These are phyloP conservation scores for Eucalyptus cloeziana DNA, from an alignment of 345 rosid genomes.

Conservation along the genomic window DNA sequence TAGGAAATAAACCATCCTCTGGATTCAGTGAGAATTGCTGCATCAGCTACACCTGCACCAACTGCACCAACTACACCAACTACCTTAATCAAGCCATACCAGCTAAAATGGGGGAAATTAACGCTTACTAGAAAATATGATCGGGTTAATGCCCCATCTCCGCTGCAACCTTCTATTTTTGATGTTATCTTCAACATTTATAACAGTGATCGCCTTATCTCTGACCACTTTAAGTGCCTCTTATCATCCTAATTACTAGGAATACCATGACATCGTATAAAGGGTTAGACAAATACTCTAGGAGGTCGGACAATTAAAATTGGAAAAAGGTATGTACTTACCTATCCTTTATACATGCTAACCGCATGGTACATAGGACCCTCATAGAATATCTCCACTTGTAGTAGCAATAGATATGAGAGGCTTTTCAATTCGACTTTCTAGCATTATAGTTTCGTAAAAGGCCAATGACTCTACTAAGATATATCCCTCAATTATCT, in stretches of 20 bases:
- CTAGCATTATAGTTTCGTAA: not conserved
- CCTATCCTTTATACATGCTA: not conserved
- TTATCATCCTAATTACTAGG: not conserved
- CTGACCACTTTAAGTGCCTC: not conserved
- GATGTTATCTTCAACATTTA: no score
- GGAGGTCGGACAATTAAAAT: not conserved
- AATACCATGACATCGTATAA: not conserved
- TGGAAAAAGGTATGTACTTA: not conserved
- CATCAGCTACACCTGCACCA: no score
- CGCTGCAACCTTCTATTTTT: no score
- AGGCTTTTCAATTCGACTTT: not conserved
- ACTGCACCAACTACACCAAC: no score
- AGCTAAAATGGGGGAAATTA: no score
- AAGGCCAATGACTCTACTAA: not conserved
- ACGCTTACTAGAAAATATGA: no score
- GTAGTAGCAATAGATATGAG: not conserved
- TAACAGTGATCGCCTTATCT: no score
- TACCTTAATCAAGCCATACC: no score
- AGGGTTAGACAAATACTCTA: not conserved
- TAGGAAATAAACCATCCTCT: no score
- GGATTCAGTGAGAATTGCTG: no score
- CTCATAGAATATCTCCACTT: not conserved
- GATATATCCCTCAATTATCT: not conserved
- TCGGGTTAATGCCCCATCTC: no score
- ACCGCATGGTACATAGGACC: not conserved